A percentile compares a stretch with the other conserved stretches of the same genome.
Evolutionary conservation across 345 rosid genomes (phyloP).

Genomic region (Kandelia obovata): DNA sequence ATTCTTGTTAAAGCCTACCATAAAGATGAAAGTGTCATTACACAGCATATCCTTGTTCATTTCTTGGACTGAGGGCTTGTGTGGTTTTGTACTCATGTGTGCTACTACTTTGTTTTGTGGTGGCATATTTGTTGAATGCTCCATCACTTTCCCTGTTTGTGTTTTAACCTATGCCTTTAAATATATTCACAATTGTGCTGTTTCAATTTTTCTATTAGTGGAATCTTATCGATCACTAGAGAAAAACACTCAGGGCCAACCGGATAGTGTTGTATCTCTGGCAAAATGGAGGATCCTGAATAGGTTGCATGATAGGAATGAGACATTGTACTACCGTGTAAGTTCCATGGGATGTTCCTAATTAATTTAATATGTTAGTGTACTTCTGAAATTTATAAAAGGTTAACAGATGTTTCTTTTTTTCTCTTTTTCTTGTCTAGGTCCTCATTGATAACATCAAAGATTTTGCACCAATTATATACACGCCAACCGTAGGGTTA

Average conservation of each 20-base stretch:
- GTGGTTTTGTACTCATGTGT: too few relatives aligned
- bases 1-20: too few relatives aligned
- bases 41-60: too few relatives aligned
- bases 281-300: conserved; percentile 98
- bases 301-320: conserved; percentile 95
- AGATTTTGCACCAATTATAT: conserved; percentile 89
- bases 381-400: neutral
- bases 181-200: neutral
- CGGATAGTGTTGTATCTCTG: conserved; percentile 59
- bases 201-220: conserved; percentile 42
- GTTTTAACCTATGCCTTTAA: neutral
- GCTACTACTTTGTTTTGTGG: too few relatives aligned
- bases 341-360: conserved; percentile 23
- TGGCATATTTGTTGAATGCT: neutral
- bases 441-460: conserved; percentile 91
- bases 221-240: conserved; percentile 85
- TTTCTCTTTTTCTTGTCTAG: conserved; percentile 38
- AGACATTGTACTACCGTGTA: conserved; percentile 86
- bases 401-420: neutral
- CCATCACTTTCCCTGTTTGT: neutral
- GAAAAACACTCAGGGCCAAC: conserved; percentile 68
- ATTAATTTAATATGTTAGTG: conserved; percentile 9
- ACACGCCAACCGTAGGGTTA: conserved; percentile 94
- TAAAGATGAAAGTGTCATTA: too few relatives aligned
- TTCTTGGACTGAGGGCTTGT: too few relatives aligned